Base-by-base conservation (phyloP, 768 basidiomycete genomes). In the Baorangia bicolor region DNA sequence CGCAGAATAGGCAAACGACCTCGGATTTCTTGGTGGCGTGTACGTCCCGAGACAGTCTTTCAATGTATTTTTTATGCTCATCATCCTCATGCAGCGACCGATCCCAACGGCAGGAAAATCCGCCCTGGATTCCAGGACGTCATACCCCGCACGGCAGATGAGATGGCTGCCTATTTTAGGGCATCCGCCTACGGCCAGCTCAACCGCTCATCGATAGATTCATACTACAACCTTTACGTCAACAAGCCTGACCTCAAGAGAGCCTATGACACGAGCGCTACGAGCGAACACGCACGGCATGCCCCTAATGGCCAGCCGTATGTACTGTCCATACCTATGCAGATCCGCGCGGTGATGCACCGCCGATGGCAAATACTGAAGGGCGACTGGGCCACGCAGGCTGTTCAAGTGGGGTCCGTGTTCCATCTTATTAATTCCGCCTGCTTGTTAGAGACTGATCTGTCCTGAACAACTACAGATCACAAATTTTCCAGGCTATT, bases 21-120 rank as follows among this genome's bases (percentile, higher is more conserved):
- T 76, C 84, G 21, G 84, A 86, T 58, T 86, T 83, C 73, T 72
- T 86, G 34, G 80, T 83, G 39, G 69, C 74, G 7, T 68, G 75
- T 74, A 42, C 11, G 71, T 52, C 27, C 23, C 11, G 84, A n/a
- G 18, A 85, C 25, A 5, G 9, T 18, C 8, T 18, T n/a, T 13
- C 12, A 18, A 14, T 21, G 11, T 14, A 11, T 9, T 37, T 47
- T 31, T 1, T 7, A 2, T 25, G 7, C 38, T 51, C 2, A 58
- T 27, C 0, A 9, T 23, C 11, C 4, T 20, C 10, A 4, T 20
- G 1, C 33, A 58, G 84, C 82, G 9, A 87, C 87, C 4, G 84
- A 88, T 59, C 80, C 85, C 2, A 75, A 75, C 21, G 83, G 78
- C 0, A 85, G 89, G 44, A 80, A 76, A 18, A 64, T 75, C 5